Evolutionary conservation across 2,329 filamentous ascomycete species (phyloP), one percentile per base, ranked within the genome.

Genomic region (Sarocladiaceae sp.): DNA sequence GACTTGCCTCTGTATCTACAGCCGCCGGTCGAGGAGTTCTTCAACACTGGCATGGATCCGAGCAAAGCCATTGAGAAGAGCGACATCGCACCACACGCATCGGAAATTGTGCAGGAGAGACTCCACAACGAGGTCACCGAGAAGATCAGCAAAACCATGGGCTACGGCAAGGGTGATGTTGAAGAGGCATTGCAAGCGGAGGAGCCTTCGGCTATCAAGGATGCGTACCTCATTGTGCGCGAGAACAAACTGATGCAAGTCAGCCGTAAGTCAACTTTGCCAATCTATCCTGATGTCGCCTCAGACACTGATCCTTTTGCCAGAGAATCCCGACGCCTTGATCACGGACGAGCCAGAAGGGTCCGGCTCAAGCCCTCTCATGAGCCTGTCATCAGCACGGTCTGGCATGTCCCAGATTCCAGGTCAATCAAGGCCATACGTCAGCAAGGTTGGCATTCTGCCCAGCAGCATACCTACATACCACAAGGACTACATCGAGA

Each of bases 211-310:
- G 90, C 93, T 10, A 96, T 98, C 72, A 98, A 98, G 68, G 93
- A 98, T 66, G 93, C 93, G 1, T 98, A 97, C 68, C 83, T 96
- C 67, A 98, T 98, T 62, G 88, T 98, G 20, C 82, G 91, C 44
- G 93, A 98, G 65, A 97, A 97, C 61, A 93, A 96, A 63, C 78
- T 97, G 61, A 97, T 97, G 90, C 86, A 90, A 62, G 83, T 83
- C 45, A 95, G 89, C 62, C 89, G 88, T 94, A 72, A 80, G 87
- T 80, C 40, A 39, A 13, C 23, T 6, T 44, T 12, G 51, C 15
- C 47, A 54, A 34, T 21, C 19, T 13, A 40, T 19, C 10, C 23
- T 58, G 59, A 24, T 53, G 61, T 18, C 6, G 21, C n/a, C n/a
- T n/a, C 35, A 26, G 58, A 23, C 61, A 50, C 55, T 62, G 44